Evolutionary conservation across 805 yeast species (phyloP).

Genomic region (Kodamaea nitidulidarum): DNA sequence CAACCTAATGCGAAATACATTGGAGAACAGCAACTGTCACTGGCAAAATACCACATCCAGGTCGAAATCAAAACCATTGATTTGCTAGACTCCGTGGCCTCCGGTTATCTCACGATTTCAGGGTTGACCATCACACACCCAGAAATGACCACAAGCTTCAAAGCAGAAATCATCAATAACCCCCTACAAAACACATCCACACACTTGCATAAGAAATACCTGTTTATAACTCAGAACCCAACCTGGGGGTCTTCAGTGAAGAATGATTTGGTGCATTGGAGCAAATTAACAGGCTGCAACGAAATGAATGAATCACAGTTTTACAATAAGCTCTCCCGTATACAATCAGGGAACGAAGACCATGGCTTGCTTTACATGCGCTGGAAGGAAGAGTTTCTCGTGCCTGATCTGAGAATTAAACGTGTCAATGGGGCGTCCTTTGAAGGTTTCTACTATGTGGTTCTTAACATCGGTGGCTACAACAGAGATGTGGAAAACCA

Average conservation of each 20-base stretch:
- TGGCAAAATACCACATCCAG: constrained; percentile 58
- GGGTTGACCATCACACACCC: constrained; percentile 63
- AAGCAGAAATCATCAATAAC: constrained; percentile 64
- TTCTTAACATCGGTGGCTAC: constrained; percentile 58
- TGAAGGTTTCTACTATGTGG: constrained; percentile 89
- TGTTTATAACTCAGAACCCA: constrained; percentile 55
- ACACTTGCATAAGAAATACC: constrained; percentile 26
- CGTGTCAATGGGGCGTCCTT: constrained; percentile 72
- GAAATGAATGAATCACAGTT: constrained; percentile 42
- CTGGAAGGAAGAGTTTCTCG: constrained; percentile 88
- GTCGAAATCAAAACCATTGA: constrained; percentile 73
- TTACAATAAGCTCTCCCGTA: constrained; percentile 22
- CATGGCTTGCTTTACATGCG: constrained; percentile 66
- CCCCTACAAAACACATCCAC: constrained; percentile 24
- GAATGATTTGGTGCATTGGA: constrained; percentile 50
- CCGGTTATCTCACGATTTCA: constrained; percentile 63
- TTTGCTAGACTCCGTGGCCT: constrained; percentile 37
- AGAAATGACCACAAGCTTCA: constrained; percentile 65
- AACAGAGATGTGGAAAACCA: constrained; percentile 6
- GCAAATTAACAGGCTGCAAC: constrained; percentile 42
- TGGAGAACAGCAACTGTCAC: constrained; percentile 71
- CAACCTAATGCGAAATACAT: constrained; percentile 58
- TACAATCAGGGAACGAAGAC: constrained; percentile 29
- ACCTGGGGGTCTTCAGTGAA: constrained; percentile 50
- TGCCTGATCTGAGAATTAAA: constrained; percentile 70